Base-by-base conservation (phyloP, 1,139 yeast species). In the Lizanozyma gosingica region DNA sequence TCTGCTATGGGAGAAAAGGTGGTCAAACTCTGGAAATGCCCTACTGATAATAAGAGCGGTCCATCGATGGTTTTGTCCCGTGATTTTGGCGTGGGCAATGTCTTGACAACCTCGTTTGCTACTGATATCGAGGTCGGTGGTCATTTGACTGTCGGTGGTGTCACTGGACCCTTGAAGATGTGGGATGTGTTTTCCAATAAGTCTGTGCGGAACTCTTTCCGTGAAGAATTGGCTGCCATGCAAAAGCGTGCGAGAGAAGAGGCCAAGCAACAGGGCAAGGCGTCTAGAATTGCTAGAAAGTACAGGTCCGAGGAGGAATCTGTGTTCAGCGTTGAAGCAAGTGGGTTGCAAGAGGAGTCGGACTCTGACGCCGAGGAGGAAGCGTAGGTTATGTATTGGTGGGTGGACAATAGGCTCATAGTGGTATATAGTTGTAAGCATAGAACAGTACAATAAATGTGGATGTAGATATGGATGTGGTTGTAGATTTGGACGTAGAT, bases 11-110 rank as follows among this genome's bases (percentile, higher is more conserved):
- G 90, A 42, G 98, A 94, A 56, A 86, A 85, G 60, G 64, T 67
- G 11, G 78, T 88, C 42, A 92, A 94, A 62, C 68, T 92, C 42
- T 92, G 99, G 99, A 86, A 85, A 54, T 72, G 80, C 44, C 76
- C 78, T 27, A 49, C 57, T 22, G 56, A 59, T 18, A 56, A 56
- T 15, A 53, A 56, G 15, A 65, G 62, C 41, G 83, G 83, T 14
- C 98, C 98, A 17, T 79, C 90, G 11, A 84, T 92, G 95, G 83
- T 90, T 15, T 69, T 88, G 46, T 80, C 94, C 35, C 79, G 97
- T 57, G 97, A 92, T 60, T 83, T 94, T 51, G 97, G 92, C 50
- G 86, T 90, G 40, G 99, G 98, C 46, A 88, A 88, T 56, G 97
- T 92, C 15, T 77, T 94, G 53, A 73, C 90, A 11, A 71, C 86